Evolutionary conservation across 208 protist genomes (phyloP).

Genomic region (Trypanosoma platydactyli): DNA sequence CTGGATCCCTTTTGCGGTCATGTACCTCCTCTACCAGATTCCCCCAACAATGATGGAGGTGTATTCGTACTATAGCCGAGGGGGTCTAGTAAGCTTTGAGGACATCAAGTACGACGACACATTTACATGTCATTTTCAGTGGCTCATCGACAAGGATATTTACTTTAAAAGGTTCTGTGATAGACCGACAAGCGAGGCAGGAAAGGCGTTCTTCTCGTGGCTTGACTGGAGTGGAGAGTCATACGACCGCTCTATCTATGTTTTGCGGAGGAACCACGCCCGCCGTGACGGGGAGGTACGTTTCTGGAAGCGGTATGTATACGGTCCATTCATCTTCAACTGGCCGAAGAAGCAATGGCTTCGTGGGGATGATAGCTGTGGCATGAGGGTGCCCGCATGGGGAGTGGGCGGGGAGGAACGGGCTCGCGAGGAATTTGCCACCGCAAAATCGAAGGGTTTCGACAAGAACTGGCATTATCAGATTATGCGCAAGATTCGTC

Average conservation of each 20-base stretch:
- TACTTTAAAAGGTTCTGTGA: slow-evolving; percentile 91
- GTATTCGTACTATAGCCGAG: slow-evolving; percentile 89
- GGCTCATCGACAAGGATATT: slow-evolving; percentile 67
- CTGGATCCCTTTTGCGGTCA: slow-evolving; percentile 83
- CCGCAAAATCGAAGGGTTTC: slow-evolving; percentile 77
- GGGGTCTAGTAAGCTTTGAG: slow-evolving; percentile 77
- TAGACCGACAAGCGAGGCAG: slow-evolving; percentile 77
- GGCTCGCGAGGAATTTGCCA: slow-evolving; percentile 69
- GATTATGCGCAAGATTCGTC: slow-evolving; percentile 88
- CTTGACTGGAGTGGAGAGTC: slow-evolving; percentile 87
- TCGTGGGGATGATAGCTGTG: slow-evolving; percentile 80
- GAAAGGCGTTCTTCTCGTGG: slow-evolving; percentile 87
- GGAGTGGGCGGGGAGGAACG: slow-evolving; percentile 82
- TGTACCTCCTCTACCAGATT: slow-evolving; percentile 89
- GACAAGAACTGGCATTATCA: slow-evolving; percentile 91
- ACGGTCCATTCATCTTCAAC: slow-evolving; percentile 90
- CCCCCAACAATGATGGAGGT: slow-evolving; percentile 91
- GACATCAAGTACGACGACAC: slow-evolving; percentile 89
- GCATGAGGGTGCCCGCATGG: slow-evolving; percentile 74
- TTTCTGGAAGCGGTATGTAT: slow-evolving; percentile 76
- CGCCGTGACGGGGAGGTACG: slow-evolving; percentile 68
- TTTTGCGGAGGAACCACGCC: slow-evolving; percentile 72
- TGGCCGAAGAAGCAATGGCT: slow-evolving; percentile 90
- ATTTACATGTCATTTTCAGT: slow-evolving; percentile 62
- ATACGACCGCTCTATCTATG: slow-evolving; percentile 86